Conservation (phyloP, 2,329 filamentous ascomycete species). For the Penicillium sp. region DNA sequence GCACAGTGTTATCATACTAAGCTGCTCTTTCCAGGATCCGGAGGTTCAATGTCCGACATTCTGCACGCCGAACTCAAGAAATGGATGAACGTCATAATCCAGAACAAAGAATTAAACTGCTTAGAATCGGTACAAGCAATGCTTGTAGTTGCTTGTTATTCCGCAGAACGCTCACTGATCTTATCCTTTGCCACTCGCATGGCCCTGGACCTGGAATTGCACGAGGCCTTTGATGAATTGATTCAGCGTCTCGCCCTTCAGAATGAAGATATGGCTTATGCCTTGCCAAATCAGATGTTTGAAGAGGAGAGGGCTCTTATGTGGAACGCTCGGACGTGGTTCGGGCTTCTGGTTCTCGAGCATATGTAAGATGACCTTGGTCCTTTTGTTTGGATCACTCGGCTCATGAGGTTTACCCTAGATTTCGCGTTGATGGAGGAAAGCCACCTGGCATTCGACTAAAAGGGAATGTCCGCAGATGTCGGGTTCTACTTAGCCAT, state of each 20-base stretch:
- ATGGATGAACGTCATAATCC: conserved; percentile 47
- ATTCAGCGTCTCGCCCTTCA: conserved; percentile 28
- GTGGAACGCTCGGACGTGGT: conserved; percentile 49
- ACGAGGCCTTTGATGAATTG: conserved; percentile 43
- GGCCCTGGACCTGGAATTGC: conserved; percentile 49
- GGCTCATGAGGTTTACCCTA: neutral
- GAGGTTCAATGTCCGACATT: conserved; percentile 39
- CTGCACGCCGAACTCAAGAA: conserved; percentile 44
- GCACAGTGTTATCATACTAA: neutral
- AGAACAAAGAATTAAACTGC: conserved; percentile 36
- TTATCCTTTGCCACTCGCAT: conserved; percentile 51
- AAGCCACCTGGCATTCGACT: conserved; percentile 42
- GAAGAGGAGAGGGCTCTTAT: conserved; percentile 33
- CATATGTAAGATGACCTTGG: conserved; percentile 37
- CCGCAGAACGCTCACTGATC: conserved; percentile 51
- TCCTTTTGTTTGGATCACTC: neutral
- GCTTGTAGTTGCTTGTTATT: conserved; percentile 52
- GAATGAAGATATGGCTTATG: conserved; percentile 17
- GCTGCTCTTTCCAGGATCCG: conserved; percentile 16
- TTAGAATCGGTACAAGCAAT: conserved; percentile 54
- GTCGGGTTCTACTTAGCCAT: conserved; percentile 46
- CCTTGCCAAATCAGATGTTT: conserved; percentile 11
- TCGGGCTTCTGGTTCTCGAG: conserved; percentile 52
- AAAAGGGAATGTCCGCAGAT: conserved; percentile 40
- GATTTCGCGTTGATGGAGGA: conserved; percentile 45